Conservation (phyloP, 2,329 filamentous ascomycete genomes). For the Celoporthe dispersa region DNA sequence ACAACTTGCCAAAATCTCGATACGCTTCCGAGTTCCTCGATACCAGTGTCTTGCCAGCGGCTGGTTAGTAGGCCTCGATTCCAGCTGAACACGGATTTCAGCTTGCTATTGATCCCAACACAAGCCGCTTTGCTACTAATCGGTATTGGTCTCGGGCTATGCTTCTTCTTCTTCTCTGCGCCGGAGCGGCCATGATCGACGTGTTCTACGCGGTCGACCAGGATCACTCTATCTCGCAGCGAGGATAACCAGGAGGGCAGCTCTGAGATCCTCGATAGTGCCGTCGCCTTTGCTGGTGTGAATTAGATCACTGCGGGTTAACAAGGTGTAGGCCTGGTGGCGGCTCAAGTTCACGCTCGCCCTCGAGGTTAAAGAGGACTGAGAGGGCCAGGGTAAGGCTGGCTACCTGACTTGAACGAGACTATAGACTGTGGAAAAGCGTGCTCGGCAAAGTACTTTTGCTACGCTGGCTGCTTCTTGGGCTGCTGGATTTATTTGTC, state of each 20-base stretch:
- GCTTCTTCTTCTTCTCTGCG: not conserved
- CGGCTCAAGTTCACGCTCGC: slow-evolving; percentile 71
- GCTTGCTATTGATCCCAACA: not conserved
- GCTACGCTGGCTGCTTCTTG: not conserved
- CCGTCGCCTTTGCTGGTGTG: slow-evolving; percentile 58
- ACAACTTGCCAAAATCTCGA: not conserved
- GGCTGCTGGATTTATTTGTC: no score
- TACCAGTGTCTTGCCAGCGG: slow-evolving; percentile 72
- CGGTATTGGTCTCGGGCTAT: not conserved
- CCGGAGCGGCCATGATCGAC: slow-evolving; percentile 3
- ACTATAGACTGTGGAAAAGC: not conserved
- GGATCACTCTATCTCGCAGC: not conserved
- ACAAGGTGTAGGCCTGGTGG: slow-evolving; percentile 80
- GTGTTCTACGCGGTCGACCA: not conserved
- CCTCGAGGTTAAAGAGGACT: slow-evolving; percentile 56
- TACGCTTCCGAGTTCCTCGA: slow-evolving; percentile 75
- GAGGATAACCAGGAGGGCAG: not conserved
- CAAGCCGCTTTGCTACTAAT: not conserved
- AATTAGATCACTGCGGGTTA: slow-evolving; percentile 71
- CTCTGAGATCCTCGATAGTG: not conserved
- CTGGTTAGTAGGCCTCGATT: slow-evolving; percentile 50
- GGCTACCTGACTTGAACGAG: no score
- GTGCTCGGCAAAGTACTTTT: not conserved
- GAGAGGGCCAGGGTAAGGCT: slow-evolving; percentile 59
- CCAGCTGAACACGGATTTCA: not conserved